phyloP scores from a whole-genome alignment of 495 filamentous ascomycete genomes.

The Friedmanniomyces simplex region DNA sequence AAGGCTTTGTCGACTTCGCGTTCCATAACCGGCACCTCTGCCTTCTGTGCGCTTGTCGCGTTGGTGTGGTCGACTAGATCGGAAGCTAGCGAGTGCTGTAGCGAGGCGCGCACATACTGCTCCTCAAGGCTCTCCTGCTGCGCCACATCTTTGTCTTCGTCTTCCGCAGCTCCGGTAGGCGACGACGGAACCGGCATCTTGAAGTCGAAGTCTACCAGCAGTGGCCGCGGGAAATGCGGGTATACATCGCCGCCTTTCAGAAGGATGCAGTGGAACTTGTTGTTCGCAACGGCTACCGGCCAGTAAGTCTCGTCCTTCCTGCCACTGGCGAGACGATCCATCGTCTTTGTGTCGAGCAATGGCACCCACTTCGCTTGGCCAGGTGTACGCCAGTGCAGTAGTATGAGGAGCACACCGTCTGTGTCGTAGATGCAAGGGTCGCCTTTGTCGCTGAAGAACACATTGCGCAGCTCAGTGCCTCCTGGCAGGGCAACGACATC shows the following conservation, averaged over 20 bases:
- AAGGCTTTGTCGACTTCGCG: conserved; percentile 77
- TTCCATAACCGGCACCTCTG: conserved; percentile 57
- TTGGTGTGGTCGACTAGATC: conserved; percentile 57
- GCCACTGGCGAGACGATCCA: conserved; percentile 71
- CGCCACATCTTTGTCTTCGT: conserved; percentile 32
- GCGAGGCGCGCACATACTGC: conserved; percentile 60
- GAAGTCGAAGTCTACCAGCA: conserved; percentile 92
- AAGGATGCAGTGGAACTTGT: conserved; percentile 97
- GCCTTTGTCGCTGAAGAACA: conserved; percentile 86
- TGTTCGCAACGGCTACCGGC: conserved; percentile 84
- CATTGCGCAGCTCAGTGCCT: conserved; percentile 54
- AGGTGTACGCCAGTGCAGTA: conserved; percentile 80
- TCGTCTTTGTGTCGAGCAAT: conserved; percentile 72
- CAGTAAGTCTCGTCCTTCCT: conserved; percentile 85
- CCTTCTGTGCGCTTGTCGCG: conserved; percentile 49
- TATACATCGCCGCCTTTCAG: conserved; percentile 89
- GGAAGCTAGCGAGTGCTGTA: conserved; percentile 58
- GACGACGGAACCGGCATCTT: conserved; percentile 60
- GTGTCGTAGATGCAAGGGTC: conserved; percentile 93
- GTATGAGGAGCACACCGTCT: conserved; percentile 71
- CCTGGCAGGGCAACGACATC: conserved; percentile 77
- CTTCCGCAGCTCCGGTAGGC: conserved; percentile 29
- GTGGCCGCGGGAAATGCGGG: conserved; percentile 87
- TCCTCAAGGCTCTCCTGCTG: conserved; percentile 53
- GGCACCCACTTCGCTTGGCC: conserved; percentile 87